These are phyloP conservation scores for Chlorella sp. DNA, from an alignment of 139 green algal genomes.

Conservation along the genomic window DNA sequence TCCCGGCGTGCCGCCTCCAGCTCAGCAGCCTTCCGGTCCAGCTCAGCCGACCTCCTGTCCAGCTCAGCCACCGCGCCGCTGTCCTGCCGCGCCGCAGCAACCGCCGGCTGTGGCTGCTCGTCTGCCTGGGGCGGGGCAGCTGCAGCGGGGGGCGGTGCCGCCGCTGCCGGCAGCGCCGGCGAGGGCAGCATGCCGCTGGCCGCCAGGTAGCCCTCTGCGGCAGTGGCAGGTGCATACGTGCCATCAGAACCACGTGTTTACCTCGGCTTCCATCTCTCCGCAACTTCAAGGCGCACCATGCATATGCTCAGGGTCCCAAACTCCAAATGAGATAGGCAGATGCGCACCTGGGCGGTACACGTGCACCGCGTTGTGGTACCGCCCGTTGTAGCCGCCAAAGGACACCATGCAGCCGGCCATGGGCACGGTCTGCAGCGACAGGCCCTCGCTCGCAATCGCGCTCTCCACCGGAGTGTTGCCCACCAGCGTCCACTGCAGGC, in stretches of 20 bases:
- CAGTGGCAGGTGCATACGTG: no score
- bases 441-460: constrained; percentile 58
- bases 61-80: neutral
- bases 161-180: neutral
- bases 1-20: constrained; percentile 43
- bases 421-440: constrained; percentile 52
- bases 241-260: no score
- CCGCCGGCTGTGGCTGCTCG: neutral
- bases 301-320: no score
- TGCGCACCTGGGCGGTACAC: constrained; percentile 51
- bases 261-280: no score
- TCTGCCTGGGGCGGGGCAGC: neutral
- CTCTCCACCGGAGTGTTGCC: constrained; percentile 45
- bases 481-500: constrained; percentile 45
- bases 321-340: no score
- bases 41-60: neutral
- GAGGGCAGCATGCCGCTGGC: neutral
- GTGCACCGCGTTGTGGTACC: constrained; percentile 66
- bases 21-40: constrained; percentile 30
- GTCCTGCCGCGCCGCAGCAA: neutral
- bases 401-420: constrained; percentile 63
- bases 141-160: neutral
- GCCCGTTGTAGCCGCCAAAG: constrained; percentile 85
- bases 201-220: neutral
- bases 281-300: no score